Base-by-base conservation (phyloP, 106 monocot species). In the Gastrodia elata region DNA sequence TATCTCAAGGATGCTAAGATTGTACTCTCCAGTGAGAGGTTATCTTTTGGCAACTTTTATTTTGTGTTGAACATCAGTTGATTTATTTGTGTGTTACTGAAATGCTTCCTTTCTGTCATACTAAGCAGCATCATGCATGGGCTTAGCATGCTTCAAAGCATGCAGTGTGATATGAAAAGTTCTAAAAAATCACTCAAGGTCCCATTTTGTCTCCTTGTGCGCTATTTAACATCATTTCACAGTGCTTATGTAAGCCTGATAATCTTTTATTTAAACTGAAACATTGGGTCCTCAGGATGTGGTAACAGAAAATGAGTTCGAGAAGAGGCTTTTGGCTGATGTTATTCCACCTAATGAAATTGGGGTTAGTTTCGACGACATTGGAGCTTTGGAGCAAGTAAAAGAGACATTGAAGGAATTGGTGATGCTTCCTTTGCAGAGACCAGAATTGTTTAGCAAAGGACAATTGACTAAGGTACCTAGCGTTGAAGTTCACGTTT, bases 291-390 rank as follows among this genome's bases (percentile, higher is more conserved):
- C 74, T 8, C 78, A 97, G 97, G 88, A 91, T 84, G 88, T 91
- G 48, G 85, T 82, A 34, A 91, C 91, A 38, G 91, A 91, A 68
- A 91, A 91, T 74, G 88, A 91, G 68, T 91, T 91, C 74, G 91
- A 91, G 77, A 91, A 97, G 65, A 84, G 86, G 77, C 97, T 97
- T 81, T 83, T 97, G 14, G 73, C 77, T 72, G 97, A 97, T 80
- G 91, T 91, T 73, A 91, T 91, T 79, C 88, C 91, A 38, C 86
- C 91, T 22, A 82, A 72, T 84, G 91, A 91, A 32, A 91, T 91
- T 65, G 91, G 91, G 44, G 88, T 91, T 75, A 91, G 87, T 68
- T 91, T 91, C 82, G 88, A 88, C 64, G 91, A 91, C 71, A 88
- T 91, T 80, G 91, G 91, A 48, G 91, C 91, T 18, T 74, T 91